These are phyloP conservation scores for Coccinonectria pachysandricola DNA, from an alignment of 2,329 filamentous ascomycete species.

Conservation along the genomic window DNA sequence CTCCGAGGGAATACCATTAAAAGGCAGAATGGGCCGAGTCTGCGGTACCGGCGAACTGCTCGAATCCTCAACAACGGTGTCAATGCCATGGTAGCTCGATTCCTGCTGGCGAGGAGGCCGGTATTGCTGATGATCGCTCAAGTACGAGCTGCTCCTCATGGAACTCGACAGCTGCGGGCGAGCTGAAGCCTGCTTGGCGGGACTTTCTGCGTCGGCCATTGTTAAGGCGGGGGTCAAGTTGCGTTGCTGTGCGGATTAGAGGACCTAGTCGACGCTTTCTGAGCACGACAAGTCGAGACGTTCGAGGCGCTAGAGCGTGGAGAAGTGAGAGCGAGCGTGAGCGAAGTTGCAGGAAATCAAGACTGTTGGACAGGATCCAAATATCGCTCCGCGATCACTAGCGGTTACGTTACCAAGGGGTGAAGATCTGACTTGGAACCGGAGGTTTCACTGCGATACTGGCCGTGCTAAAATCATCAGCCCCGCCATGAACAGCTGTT, in stretches of 20 bases:
- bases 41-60: constrained; percentile 26
- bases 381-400: background rate
- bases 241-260: no score
- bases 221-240: constrained; percentile 11
- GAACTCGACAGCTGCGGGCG: constrained; percentile 38
- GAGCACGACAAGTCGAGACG: no score
- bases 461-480: no score
- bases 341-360: no score
- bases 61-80: constrained; percentile 52
- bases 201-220: constrained; percentile 24
- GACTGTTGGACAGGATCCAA: no score
- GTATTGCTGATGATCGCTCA: constrained; percentile 54
- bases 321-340: no score
- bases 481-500: background rate
- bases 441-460: no score
- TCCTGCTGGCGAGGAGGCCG: constrained; percentile 45
- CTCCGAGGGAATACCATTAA: constrained; percentile 50
- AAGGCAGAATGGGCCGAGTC: constrained; percentile 35
- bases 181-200: constrained; percentile 23
- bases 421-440: no score
- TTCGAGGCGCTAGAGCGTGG: no score
- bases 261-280: no score
- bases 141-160: constrained; percentile 52
- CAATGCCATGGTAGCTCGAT: constrained; percentile 47
- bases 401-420: no score